These are phyloP conservation scores for Vicia villosa DNA, from an alignment of 306 rosid genomes.

Conservation along the genomic window DNA sequence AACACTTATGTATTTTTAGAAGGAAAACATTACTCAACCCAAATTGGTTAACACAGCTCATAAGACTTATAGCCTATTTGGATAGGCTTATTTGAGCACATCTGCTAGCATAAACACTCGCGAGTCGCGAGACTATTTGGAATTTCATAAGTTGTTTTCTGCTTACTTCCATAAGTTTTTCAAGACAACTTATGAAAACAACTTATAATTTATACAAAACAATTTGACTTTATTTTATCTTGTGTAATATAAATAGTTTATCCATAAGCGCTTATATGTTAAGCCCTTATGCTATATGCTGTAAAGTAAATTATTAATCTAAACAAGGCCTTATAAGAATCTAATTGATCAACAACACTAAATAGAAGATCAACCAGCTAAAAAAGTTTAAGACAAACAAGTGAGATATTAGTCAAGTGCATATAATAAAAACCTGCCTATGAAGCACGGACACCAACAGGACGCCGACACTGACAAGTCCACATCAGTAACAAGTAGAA, in stretches of 20 bases:
- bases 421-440: no score
- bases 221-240: background rate
- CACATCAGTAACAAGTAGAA: no score
- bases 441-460: no score
- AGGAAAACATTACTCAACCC: slow-evolving; percentile 12
- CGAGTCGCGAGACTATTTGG: background rate
- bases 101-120: background rate
- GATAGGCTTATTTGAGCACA: background rate
- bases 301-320: background rate
- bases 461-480: no score
- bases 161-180: background rate
- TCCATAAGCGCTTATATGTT: background rate
- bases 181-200: background rate
- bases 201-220: background rate
- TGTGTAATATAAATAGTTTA: background rate
- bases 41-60: background rate
- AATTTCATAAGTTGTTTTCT: background rate
- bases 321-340: no score
- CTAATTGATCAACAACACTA: no score
- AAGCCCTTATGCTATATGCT: background rate
- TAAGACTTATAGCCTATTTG: background rate
- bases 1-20: slow-evolving; percentile 4
- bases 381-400: no score
- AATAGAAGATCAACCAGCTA: no score
- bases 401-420: no score